Evolutionary conservation across 768 basidiomycete species (phyloP).

Genomic region (Mycena haematopus): DNA sequence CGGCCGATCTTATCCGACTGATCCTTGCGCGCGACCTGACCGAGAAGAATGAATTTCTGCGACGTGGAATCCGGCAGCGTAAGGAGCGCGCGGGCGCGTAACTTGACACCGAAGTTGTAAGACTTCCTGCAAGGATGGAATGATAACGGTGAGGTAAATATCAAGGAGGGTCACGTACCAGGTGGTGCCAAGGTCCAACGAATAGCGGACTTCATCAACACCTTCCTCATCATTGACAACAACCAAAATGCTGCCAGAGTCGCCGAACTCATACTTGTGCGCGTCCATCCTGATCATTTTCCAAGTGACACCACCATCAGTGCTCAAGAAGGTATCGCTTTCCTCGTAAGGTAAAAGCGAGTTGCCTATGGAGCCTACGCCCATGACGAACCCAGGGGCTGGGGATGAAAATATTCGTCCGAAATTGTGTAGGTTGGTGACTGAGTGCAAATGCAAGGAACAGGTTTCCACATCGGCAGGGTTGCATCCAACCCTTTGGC

Average conservation of each 20-base stretch:
- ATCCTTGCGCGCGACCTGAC: slow-evolving; percentile 70
- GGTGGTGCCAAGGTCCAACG: slow-evolving; percentile 78
- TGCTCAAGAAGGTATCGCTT: slow-evolving; percentile 92
- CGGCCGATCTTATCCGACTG: slow-evolving; percentile 57
- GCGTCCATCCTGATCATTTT: slow-evolving; percentile 74
- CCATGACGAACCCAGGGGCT: slow-evolving; percentile 95
- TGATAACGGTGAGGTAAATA: slow-evolving; percentile 5
- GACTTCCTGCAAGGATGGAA: slow-evolving; percentile 56
- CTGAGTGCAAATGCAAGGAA: slow-evolving; percentile 91
- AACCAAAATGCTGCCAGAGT: slow-evolving; percentile 81
- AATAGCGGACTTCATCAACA: slow-evolving; percentile 75
- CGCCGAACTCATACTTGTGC: slow-evolving; percentile 97
- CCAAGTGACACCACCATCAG: slow-evolving; percentile 90
- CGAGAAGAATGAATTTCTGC: slow-evolving; percentile 93
- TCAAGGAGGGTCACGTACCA: slow-evolving; percentile 65
- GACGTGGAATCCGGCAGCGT: slow-evolving; percentile 96
- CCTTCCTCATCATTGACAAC: slow-evolving; percentile 85
- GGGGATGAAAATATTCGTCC: slow-evolving; percentile 94
- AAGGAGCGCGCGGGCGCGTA: slow-evolving; percentile 80
- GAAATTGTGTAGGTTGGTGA: slow-evolving; percentile 91
- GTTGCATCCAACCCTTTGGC: slow-evolving; percentile 69
- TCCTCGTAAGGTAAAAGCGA: slow-evolving; percentile 76
- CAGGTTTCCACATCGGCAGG: slow-evolving; percentile 63
- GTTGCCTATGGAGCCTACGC: slow-evolving; percentile 88
- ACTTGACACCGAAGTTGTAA: slow-evolving; percentile 69